These are phyloP conservation scores for Pichia paraexigua DNA, from an alignment of 805 yeast genomes.

Conservation along the genomic window DNA sequence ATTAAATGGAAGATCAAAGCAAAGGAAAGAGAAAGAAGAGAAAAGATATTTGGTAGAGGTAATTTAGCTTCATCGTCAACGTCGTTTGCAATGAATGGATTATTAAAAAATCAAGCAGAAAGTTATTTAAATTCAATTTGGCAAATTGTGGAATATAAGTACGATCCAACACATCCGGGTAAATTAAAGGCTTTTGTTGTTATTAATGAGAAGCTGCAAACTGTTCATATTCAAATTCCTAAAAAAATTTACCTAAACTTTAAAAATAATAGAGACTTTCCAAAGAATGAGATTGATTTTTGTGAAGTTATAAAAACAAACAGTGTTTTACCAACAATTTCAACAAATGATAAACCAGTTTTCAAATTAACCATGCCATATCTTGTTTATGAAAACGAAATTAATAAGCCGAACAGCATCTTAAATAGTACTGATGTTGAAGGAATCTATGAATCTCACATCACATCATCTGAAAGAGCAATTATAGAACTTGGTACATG, in stretches of 20 bases:
- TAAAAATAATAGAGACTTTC: constrained; percentile 32
- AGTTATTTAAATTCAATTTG: constrained; percentile 69
- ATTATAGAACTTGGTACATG: constrained; percentile 71
- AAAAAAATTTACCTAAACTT: constrained; percentile 65
- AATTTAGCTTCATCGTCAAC: constrained; percentile 22
- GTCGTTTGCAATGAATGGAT: constrained; percentile 55
- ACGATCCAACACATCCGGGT: constrained; percentile 55
- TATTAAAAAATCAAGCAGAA: constrained; percentile 74
- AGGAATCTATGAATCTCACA: constrained; percentile 71
- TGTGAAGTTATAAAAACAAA: constrained; percentile 51
- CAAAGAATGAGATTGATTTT: constrained; percentile 32
- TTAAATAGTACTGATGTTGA: constrained; percentile 52
- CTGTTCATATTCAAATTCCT: constrained; percentile 65
- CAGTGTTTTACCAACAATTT: constrained; percentile 66
- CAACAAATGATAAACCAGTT: constrained; percentile 37
- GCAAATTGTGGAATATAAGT: constrained; percentile 72
- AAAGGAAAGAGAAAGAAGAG: constrained; percentile 64
- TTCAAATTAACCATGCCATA: constrained; percentile 69
- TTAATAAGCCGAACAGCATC: constrained; percentile 49
- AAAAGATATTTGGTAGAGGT: constrained; percentile 65
- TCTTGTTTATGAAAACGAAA: constrained; percentile 45
- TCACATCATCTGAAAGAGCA: constrained; percentile 62
- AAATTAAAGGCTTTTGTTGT: constrained; percentile 63
- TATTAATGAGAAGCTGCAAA: constrained; percentile 66
- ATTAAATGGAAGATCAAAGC: constrained; percentile 80